A percentile compares a stretch with the other conserved stretches of the same genome.
Evolutionary conservation across 139 green algal genomes (phyloP).

Genomic region (Klebsormidium nitens): DNA sequence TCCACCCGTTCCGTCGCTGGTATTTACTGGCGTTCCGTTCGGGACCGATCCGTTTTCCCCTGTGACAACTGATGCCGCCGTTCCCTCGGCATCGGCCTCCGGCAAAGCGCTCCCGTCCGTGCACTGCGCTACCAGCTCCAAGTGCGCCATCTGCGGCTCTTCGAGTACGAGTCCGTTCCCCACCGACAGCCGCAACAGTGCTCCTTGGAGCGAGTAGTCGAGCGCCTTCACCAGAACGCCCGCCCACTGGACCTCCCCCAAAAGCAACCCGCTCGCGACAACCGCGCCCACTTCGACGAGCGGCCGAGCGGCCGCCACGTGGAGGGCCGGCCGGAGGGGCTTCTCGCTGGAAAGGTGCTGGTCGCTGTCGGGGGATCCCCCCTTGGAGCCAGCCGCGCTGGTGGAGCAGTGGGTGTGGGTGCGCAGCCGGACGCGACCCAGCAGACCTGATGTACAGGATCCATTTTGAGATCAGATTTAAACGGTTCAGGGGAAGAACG

Average conservation of each 20-base stretch:
- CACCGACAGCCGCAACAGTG: slow-evolving; percentile 4
- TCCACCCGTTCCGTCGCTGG: too few relatives aligned
- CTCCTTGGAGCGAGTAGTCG: slow-evolving; percentile 19
- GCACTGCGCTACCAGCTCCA: too few relatives aligned
- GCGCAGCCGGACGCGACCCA: slow-evolving; percentile 20
- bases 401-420: slow-evolving; percentile 3
- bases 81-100: too few relatives aligned
- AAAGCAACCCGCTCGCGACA: slow-evolving; percentile 7
- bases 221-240: slow-evolving; percentile 22
- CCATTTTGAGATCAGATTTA: too few relatives aligned
- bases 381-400: background rate
- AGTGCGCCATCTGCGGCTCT: slow-evolving; percentile 19
- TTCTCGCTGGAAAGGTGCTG: slow-evolving; percentile 22
- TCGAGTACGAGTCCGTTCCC: slow-evolving; percentile 14
- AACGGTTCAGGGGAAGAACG: too few relatives aligned
- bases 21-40: too few relatives aligned
- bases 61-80: too few relatives aligned
- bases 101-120: too few relatives aligned
- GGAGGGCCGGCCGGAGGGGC: background rate
- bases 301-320: slow-evolving; percentile 12
- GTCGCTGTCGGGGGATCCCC: slow-evolving; percentile 17
- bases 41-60: too few relatives aligned
- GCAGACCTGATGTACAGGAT: too few relatives aligned
- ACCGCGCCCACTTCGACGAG: slow-evolving; percentile 21
- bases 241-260: slow-evolving; percentile 32